phyloP scores from a whole-genome alignment of 2,329 filamentous ascomycete genomes.

The Colletotrichum tofieldiae region DNA sequence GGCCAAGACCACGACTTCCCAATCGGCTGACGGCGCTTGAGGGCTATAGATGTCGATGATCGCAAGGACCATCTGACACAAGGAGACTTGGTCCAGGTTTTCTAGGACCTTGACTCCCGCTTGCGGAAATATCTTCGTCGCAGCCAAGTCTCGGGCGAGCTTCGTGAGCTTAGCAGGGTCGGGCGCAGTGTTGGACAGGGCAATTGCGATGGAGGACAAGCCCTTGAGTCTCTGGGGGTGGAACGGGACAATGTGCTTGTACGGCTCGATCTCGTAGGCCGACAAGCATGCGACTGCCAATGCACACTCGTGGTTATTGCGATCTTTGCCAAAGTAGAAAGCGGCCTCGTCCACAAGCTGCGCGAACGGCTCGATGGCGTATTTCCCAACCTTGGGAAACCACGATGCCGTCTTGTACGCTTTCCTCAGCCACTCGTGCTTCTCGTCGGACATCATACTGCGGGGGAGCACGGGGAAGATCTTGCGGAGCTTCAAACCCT shows the following conservation, averaged over 20 bases:
- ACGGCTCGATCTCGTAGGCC: conserved; percentile 65
- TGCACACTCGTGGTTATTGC: conserved; percentile 58
- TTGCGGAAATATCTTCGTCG: conserved; percentile 24
- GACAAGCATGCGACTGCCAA: conserved; percentile 65
- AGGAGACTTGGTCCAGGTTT: conserved; percentile 66
- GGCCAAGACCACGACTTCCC: conserved; percentile 62
- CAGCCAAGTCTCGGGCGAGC: conserved; percentile 47
- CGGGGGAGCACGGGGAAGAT: conserved; percentile 13
- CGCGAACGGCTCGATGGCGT: conserved; percentile 66
- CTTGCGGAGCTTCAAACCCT: conserved; percentile 5
- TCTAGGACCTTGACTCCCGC: conserved; percentile 31
- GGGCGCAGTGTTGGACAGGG: conserved; percentile 66
- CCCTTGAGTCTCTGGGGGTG: conserved; percentile 66
- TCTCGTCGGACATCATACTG: conserved; percentile 32
- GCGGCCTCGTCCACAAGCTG: conserved; percentile 61
- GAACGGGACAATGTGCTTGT: conserved; percentile 66
- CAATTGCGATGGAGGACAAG: conserved; percentile 66
- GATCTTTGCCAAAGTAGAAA: conserved; percentile 60
- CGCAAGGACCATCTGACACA: conserved; percentile 68
- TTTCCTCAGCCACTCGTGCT: conserved; percentile 48
- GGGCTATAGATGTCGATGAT: conserved; percentile 62
- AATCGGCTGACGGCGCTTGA: conserved; percentile 60
- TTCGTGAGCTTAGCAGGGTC: conserved; percentile 51
- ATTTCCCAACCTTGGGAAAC: conserved; percentile 57
- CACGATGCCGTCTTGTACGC: conserved; percentile 57